Evolutionary conservation across 179 eudicot species (phyloP).

Genomic region (Amaranthus tricolor): DNA sequence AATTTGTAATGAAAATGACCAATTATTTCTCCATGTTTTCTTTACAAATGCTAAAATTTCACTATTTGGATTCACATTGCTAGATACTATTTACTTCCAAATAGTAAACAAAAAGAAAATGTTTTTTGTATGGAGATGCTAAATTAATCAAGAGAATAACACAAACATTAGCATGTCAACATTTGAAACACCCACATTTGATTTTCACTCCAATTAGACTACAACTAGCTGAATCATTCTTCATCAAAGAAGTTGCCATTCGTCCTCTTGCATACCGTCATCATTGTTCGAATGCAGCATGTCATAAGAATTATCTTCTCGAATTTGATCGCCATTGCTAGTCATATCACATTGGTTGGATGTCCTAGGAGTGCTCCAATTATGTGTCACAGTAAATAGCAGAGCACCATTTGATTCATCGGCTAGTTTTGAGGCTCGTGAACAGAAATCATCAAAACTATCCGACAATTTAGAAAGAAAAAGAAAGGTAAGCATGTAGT

Average conservation of each 20-base stretch:
- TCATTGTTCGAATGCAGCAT: not conserved
- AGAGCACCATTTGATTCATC: slow-evolving; percentile 80
- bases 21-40: not conserved
- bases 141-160: not conserved
- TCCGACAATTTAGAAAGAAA: slow-evolving; percentile 28
- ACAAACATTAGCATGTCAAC: not conserved
- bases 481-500: not conserved
- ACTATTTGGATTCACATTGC: not conserved
- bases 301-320: slow-evolving; percentile 36
- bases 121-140: not conserved
- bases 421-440: slow-evolving; percentile 62
- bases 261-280: slow-evolving; percentile 11
- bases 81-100: not conserved
- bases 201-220: not conserved
- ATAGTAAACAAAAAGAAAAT: not conserved
- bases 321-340: slow-evolving; percentile 18
- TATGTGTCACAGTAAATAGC: slow-evolving; percentile 59
- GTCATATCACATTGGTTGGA: slow-evolving; percentile 17
- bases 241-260: slow-evolving; percentile 16
- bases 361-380: slow-evolving; percentile 37
- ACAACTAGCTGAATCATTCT: not conserved
- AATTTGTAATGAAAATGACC: not conserved
- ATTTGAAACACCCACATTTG: not conserved
- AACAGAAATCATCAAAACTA: slow-evolving; percentile 73
- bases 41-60: slow-evolving; percentile 3